phyloP scores from a whole-genome alignment of 2,329 filamentous ascomycete genomes.

The Boeremia exigua region DNA sequence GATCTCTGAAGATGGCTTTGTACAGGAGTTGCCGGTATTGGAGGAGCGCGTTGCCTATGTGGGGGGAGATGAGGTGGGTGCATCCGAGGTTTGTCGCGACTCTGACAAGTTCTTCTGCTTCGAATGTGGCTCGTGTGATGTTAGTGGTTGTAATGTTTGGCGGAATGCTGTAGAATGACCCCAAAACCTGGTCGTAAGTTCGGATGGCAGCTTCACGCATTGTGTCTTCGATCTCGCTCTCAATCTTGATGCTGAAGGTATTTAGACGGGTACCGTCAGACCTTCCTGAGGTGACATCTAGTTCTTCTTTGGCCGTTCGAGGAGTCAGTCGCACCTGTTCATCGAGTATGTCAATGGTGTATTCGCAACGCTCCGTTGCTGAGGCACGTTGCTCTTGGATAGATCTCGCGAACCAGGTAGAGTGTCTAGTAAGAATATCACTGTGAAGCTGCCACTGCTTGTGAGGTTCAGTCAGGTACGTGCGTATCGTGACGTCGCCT shows the following conservation, averaged over 20 bases:
- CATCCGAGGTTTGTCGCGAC: conserved; percentile 36
- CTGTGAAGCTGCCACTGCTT: conserved; percentile 24
- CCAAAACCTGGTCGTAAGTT: conserved; percentile 29
- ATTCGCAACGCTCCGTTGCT: neutral
- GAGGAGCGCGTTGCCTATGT: conserved; percentile 31
- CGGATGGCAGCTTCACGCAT: neutral
- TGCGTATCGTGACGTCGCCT: conserved; percentile 11
- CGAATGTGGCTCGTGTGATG: conserved; percentile 27
- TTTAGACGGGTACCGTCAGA: neutral
- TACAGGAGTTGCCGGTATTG: conserved; percentile 35
- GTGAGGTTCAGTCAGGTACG: neutral
- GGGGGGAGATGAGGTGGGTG: conserved; percentile 23
- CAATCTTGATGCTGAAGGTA: neutral
- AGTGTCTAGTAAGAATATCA: conserved; percentile 15
- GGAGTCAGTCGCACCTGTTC: neutral
- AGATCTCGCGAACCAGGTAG: conserved; percentile 21
- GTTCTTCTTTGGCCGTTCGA: neutral
- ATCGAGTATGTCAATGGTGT: conserved; percentile 7
- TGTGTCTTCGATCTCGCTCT: neutral
- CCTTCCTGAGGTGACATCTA: neutral
- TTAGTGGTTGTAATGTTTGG: conserved; percentile 3
- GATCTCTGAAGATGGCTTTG: conserved; percentile 38
- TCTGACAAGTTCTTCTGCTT: conserved; percentile 24
- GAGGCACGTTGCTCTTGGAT: neutral
- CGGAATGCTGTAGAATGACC: conserved; percentile 31